A percentile compares a stretch with the other conserved stretches of the same genome.
Conservation (phyloP, 495 filamentous ascomycete genomes). For the Emericellopsis terricola region DNA sequence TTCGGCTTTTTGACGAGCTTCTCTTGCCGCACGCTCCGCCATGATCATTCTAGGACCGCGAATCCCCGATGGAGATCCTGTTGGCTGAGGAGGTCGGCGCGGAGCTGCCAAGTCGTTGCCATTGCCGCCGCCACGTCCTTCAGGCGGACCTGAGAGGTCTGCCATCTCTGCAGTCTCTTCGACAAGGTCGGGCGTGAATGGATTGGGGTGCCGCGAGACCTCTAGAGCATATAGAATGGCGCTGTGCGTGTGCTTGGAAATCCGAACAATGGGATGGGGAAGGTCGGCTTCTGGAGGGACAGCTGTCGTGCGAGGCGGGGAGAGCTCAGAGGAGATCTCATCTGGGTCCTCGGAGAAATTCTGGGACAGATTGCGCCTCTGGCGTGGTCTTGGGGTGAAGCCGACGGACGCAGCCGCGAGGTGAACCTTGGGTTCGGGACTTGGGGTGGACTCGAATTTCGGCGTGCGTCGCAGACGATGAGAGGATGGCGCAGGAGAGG, state of each 20-base stretch:
- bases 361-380: constrained; percentile 22
- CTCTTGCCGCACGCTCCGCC: constrained; percentile 40
- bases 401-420: constrained; percentile 17
- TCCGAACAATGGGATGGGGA: constrained; percentile 18
- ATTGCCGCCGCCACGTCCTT: constrained; percentile 26
- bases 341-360: constrained; percentile 22
- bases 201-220: constrained; percentile 65
- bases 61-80: constrained; percentile 31
- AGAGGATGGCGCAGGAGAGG: constrained; percentile 19
- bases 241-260: constrained; percentile 28
- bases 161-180: constrained; percentile 95
- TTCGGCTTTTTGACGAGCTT: constrained; percentile 28
- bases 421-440: constrained; percentile 17
- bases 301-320: too few relatives aligned
- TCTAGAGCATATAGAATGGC: constrained; percentile 86
- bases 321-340: constrained; percentile 11
- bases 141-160: constrained; percentile 46
- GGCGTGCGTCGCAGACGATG: constrained; percentile 27
- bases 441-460: constrained; percentile 23
- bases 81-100: constrained; percentile 15
- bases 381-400: constrained; percentile 6
- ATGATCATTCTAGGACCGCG: constrained; percentile 55
- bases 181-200: constrained; percentile 66
- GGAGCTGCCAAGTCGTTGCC: constrained; percentile 21
- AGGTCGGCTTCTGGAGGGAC: constrained; percentile 5